phyloP scores from a whole-genome alignment of 1,139 yeast genomes.

The Pichia sp. region DNA sequence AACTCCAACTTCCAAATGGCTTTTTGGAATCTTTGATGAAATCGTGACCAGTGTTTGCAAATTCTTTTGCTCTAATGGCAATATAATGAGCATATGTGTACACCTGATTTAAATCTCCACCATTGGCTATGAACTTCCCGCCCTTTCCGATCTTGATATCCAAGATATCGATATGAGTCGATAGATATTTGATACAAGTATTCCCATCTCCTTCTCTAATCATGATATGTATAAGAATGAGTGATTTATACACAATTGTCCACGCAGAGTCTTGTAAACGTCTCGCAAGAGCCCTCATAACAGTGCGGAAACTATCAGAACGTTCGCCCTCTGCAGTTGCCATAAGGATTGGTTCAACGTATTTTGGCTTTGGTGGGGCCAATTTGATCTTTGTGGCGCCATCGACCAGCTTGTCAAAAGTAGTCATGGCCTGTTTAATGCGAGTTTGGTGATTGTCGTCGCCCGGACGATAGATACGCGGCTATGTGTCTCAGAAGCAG shows the following conservation, averaged over 20 bases:
- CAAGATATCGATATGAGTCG: constrained; percentile 54
- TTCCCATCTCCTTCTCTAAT: constrained; percentile 83
- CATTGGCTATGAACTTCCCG: constrained; percentile 26
- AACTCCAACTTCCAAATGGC: constrained; percentile 24
- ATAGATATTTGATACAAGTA: constrained; percentile 58
- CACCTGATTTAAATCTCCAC: constrained; percentile 52
- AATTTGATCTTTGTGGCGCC: constrained; percentile 68
- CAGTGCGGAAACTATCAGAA: constrained; percentile 55
- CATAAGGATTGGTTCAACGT: constrained; percentile 84
- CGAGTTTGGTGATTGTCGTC: constrained; percentile 22
- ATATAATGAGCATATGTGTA: constrained; percentile 69
- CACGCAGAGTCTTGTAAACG: constrained; percentile 76
- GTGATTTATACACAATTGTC: constrained; percentile 82
- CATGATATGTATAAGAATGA: constrained; percentile 84
- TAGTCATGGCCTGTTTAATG: constrained; percentile 31
- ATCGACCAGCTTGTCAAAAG: constrained; percentile 51
- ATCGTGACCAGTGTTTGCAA: constrained; percentile 56
- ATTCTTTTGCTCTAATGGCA: constrained; percentile 62
- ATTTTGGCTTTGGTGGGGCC: constrained; percentile 98
- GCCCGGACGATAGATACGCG: no score
- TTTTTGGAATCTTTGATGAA: constrained; percentile 62
- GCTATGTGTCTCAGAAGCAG: no score
- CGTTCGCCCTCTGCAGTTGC: constrained; percentile 49
- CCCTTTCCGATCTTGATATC: constrained; percentile 27
- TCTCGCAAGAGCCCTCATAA: constrained; percentile 54